A percentile compares a stretch with the other conserved stretches of the same genome.
phyloP scores from a whole-genome alignment of 306 rosid genomes.

The Quercus mongolica region DNA sequence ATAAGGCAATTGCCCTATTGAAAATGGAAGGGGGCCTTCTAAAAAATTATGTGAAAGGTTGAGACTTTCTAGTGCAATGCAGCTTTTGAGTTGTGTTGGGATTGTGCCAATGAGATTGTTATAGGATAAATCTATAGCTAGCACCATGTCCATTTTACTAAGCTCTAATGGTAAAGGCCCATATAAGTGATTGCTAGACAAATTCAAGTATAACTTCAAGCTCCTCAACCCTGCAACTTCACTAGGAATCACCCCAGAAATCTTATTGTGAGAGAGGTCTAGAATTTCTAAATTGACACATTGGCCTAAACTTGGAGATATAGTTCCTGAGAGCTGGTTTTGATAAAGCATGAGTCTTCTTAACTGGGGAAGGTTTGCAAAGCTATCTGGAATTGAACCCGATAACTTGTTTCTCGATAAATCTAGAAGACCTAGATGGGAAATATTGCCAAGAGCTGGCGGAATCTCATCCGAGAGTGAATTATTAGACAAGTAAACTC shows the following conservation, averaged over 20 bases:
- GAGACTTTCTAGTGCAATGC: conserved; percentile 75
- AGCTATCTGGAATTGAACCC: conserved; percentile 83
- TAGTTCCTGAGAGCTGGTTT: conserved; percentile 72
- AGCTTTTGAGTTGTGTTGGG: conserved; percentile 82
- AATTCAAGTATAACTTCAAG: conserved; percentile 82
- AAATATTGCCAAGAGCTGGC: conserved; percentile 48
- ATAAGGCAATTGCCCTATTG: conserved; percentile 70
- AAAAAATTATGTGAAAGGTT: conserved; percentile 70
- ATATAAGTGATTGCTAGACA: conserved; percentile 61
- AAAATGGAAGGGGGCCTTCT: conserved; percentile 60
- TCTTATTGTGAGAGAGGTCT: conserved; percentile 73
- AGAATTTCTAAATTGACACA: conserved; percentile 78
- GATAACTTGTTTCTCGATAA: conserved; percentile 77
- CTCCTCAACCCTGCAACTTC: conserved; percentile 80
- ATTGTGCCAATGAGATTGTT: conserved; percentile 71
- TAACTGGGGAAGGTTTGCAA: conserved; percentile 72
- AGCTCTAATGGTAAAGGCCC: conserved; percentile 76
- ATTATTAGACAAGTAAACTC: conserved; percentile 69
- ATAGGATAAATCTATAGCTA: conserved; percentile 73
- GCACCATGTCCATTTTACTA: conserved; percentile 93
- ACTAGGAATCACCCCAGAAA: conserved; percentile 65
- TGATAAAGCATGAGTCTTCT: conserved; percentile 70
- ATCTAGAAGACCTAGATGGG: conserved; percentile 78
- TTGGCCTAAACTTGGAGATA: conserved; percentile 75
- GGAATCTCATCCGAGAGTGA: conserved; percentile 85